Evolutionary conservation across 1,284 basidiomycete genomes (phyloP).

Genomic region (Trichosporon coremiiforme): DNA sequence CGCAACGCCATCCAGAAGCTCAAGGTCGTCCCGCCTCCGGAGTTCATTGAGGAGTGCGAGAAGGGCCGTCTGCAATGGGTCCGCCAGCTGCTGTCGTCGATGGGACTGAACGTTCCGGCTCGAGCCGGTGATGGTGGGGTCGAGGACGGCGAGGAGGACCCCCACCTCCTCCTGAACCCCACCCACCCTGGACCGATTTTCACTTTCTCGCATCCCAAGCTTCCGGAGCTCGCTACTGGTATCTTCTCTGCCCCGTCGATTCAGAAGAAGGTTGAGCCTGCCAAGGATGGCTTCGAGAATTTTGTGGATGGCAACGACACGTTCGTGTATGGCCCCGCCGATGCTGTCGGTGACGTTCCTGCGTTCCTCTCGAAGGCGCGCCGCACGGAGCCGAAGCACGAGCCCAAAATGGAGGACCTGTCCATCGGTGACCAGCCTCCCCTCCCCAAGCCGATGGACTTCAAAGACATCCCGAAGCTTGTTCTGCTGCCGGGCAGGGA

Average conservation of each 20-base stretch:
- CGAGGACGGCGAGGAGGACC: conserved; percentile 40
- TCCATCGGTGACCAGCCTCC: conserved; percentile 55
- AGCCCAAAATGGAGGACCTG: conserved; percentile 30
- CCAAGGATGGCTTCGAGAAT: conserved; percentile 41
- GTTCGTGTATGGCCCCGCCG: conserved; percentile 64
- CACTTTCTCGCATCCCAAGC: conserved; percentile 48
- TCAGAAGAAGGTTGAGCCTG: conserved; percentile 35
- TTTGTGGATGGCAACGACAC: conserved; percentile 69
- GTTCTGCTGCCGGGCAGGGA: conserved; percentile 43
- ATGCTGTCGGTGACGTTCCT: conserved; percentile 44
- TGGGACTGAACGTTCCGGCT: conserved; percentile 47
- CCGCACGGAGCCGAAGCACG: conserved; percentile 48
- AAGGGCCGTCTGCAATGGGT: conserved; percentile 55
- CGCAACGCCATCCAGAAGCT: conserved; percentile 53
- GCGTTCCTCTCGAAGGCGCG: conserved; percentile 50
- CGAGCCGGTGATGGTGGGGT: conserved; percentile 3
- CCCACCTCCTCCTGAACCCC: conserved; percentile 47
- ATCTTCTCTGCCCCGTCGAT: conserved; percentile 33
- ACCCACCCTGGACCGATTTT: conserved; percentile 55
- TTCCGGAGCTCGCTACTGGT: conserved; percentile 34
- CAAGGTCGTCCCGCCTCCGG: conserved; percentile 34
- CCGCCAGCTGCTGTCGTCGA: conserved; percentile 35
- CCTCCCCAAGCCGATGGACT: conserved; percentile 57
- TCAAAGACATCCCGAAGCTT: conserved; percentile 47
- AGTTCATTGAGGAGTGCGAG: conserved; percentile 44